Evolutionary conservation across 257 asterid species (phyloP).

Genomic region (Solanum medicagineum): DNA sequence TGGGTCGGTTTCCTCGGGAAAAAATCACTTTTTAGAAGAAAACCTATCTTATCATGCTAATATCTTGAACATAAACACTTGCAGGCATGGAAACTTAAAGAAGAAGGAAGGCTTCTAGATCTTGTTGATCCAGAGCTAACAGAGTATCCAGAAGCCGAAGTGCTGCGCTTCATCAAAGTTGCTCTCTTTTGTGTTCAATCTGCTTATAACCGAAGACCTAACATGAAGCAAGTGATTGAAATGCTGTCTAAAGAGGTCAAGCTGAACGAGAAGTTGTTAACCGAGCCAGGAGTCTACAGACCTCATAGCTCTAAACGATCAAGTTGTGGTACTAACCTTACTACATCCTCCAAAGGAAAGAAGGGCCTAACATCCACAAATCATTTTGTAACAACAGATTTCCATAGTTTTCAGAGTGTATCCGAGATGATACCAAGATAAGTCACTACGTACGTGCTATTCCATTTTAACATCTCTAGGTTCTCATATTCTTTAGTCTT

Average conservation of each 20-base stretch:
- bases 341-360: constrained; percentile 14
- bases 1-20: constrained; percentile 36
- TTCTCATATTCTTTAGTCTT: background rate
- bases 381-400: background rate
- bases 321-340: constrained; percentile 6
- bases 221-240: constrained; percentile 65
- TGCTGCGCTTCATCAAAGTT: constrained; percentile 42
- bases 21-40: background rate
- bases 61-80: background rate
- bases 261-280: constrained; percentile 43
- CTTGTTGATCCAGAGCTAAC: constrained; percentile 52
- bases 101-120: constrained; percentile 42
- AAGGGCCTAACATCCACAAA: constrained; percentile 18
- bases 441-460: background rate
- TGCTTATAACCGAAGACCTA: constrained; percentile 55
- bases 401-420: constrained; percentile 13
- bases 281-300: constrained; percentile 47
- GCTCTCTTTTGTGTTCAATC: constrained; percentile 75
- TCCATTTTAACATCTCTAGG: background rate
- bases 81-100: constrained; percentile 74
- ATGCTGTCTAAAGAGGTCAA: constrained; percentile 53
- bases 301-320: constrained; percentile 16
- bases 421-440: constrained; percentile 56
- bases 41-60: background rate
- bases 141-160: constrained; percentile 37